These are phyloP conservation scores for Pinus taeda DNA, from an alignment of 75 land plant species.

Conservation along the genomic window DNA sequence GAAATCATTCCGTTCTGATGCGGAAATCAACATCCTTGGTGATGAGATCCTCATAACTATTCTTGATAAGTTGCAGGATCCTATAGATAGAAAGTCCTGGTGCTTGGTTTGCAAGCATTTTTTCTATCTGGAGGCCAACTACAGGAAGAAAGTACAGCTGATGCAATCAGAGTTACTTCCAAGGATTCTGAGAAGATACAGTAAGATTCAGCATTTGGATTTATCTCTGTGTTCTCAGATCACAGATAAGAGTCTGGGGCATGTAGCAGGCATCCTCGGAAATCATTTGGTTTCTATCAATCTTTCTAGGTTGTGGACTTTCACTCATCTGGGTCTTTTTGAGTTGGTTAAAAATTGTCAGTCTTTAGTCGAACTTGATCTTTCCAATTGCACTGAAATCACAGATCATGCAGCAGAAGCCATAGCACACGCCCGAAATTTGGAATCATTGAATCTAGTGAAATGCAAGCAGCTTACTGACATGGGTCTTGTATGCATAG, in stretches of 20 bases:
- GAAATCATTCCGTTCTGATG: no score
- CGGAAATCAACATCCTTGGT: conserved; percentile 22
- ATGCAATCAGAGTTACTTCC: conserved; percentile 53
- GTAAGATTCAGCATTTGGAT: conserved; percentile 37
- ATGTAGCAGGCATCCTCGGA: conserved; percentile 18
- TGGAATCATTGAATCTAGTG: conserved; percentile 59
- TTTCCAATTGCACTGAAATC: conserved; percentile 54
- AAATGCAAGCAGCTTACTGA: conserved; percentile 69
- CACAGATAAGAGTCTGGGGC: conserved; percentile 31
- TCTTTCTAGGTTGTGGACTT: conserved; percentile 36
- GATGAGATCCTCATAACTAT: conserved; percentile 52
- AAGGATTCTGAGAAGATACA: conserved; percentile 39
- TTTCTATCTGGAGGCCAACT: conserved; percentile 47
- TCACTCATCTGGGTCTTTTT: conserved; percentile 40
- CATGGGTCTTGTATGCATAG: conserved; percentile 66
- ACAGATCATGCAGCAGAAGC: conserved; percentile 51
- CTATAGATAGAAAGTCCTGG: conserved; percentile 57
- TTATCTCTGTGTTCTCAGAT: conserved; percentile 55
- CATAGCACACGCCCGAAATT: conserved; percentile 36
- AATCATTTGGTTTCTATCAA: conserved; percentile 40
- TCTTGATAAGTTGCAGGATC: conserved; percentile 39
- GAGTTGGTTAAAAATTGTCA: conserved; percentile 41
- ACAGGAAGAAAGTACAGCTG: conserved; percentile 43
- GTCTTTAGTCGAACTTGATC: conserved; percentile 57
- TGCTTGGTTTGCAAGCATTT: conserved; percentile 56